These are phyloP conservation scores for Knufia fluminis DNA, from an alignment of 2,329 filamentous ascomycete species.

Conservation along the genomic window DNA sequence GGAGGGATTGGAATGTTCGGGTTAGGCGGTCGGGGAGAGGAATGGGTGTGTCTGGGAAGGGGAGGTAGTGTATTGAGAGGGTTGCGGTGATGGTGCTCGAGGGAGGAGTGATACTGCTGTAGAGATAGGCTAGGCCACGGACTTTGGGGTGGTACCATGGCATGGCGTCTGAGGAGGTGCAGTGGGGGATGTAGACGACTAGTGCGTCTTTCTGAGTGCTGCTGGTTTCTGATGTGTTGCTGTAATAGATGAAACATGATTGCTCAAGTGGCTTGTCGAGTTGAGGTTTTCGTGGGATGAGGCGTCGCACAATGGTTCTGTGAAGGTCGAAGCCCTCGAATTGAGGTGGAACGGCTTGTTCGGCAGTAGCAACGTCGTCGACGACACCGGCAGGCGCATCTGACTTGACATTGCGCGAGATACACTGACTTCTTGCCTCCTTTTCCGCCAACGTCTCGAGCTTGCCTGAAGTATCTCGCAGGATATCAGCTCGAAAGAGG, in stretches of 20 bases:
- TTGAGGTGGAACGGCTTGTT: constrained; percentile 20
- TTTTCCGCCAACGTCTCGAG: constrained; percentile 28
- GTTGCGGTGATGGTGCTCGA: constrained; percentile 17
- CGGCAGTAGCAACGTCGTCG: constrained; percentile 9
- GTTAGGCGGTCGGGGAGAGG: constrained; percentile 31
- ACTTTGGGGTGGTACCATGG: constrained; percentile 86
- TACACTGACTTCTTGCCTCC: constrained; percentile 20
- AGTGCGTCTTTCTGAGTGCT: constrained; percentile 28
- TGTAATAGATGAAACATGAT: constrained; percentile 63
- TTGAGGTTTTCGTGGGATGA: constrained; percentile 73
- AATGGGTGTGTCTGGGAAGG: constrained; percentile 33
- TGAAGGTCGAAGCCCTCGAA: constrained; percentile 35
- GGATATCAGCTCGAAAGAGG: constrained; percentile 53
- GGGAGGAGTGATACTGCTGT: constrained; percentile 45
- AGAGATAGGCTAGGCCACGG: constrained; percentile 63
- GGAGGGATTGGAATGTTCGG: constrained; percentile 30
- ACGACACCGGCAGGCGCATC: background rate
- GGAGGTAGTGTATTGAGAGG: constrained; percentile 45
- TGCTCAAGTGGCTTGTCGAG: constrained; percentile 69
- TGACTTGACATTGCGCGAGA: background rate
- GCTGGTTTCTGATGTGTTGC: background rate
- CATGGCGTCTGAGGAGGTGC: constrained; percentile 49
- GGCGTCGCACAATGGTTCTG: constrained; percentile 61
- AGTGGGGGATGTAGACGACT: constrained; percentile 72
- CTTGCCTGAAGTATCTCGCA: constrained; percentile 43